These are phyloP conservation scores for Zasmidium cellare DNA, from an alignment of 2,329 filamentous ascomycete genomes.

Conservation along the genomic window DNA sequence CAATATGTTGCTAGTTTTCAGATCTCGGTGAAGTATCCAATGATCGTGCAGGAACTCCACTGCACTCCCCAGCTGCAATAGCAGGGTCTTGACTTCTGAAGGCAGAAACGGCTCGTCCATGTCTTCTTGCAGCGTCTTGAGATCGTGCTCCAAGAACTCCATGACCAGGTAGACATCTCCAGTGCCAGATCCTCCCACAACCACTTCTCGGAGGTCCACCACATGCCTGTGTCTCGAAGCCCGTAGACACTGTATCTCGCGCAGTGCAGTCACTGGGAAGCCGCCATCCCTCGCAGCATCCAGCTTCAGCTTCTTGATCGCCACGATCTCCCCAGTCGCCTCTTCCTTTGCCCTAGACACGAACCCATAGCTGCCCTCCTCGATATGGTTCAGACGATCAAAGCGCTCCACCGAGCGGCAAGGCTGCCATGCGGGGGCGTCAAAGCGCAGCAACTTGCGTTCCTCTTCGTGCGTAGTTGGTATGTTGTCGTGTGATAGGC, in stretches of 20 bases:
- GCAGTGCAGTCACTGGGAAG: slow-evolving; percentile 85
- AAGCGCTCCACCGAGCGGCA: slow-evolving; percentile 83
- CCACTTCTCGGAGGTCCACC: slow-evolving; percentile 78
- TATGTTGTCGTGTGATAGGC: slow-evolving; percentile 59
- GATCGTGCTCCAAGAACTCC: slow-evolving; percentile 96
- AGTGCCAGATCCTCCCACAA: slow-evolving; percentile 41
- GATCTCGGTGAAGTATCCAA: slow-evolving; percentile 86
- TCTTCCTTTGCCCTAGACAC: slow-evolving; percentile 81
- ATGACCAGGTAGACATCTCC: slow-evolving; percentile 86
- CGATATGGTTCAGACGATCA: slow-evolving; percentile 92
- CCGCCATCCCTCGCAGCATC: slow-evolving; percentile 71
- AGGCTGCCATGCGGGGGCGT: slow-evolving; percentile 65
- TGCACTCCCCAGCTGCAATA: slow-evolving; percentile 78
- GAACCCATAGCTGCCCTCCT: slow-evolving; percentile 95
- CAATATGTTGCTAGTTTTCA: slow-evolving; percentile 91
- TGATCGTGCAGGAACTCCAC: slow-evolving; percentile 82
- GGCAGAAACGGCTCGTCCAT: slow-evolving; percentile 93
- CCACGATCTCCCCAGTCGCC: slow-evolving; percentile 76
- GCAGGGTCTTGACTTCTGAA: slow-evolving; percentile 87
- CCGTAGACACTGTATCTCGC: slow-evolving; percentile 89
- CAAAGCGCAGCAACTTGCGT: slow-evolving; percentile 69
- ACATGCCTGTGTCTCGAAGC: slow-evolving; percentile 81
- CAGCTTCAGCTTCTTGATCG: slow-evolving; percentile 91
- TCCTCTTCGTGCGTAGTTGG: slow-evolving; percentile 38
- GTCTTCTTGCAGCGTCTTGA: slow-evolving; percentile 88